phyloP scores from a whole-genome alignment of 345 rosid genomes.

The Boechera divaricarpa region DNA sequence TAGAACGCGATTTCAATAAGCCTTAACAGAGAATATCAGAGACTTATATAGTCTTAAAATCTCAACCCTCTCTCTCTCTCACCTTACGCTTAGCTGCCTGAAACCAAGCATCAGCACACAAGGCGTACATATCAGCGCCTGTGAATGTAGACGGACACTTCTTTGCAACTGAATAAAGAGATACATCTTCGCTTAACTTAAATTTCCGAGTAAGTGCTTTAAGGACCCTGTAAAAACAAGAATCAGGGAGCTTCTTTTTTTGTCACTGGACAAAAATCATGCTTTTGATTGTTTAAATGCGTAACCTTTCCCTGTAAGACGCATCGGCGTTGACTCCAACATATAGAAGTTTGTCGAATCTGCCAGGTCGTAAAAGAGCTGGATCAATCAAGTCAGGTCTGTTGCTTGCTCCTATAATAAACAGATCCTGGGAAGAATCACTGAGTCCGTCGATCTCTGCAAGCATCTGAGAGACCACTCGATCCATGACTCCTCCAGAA shows the following conservation, averaged over 20 bases:
- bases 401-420: constrained; percentile 97
- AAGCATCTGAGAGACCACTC: constrained; percentile 99
- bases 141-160: constrained; percentile 92
- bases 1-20: constrained; percentile 6
- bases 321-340: constrained; percentile 93
- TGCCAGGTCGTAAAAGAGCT: constrained; percentile 96
- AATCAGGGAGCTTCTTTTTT: constrained; percentile 11
- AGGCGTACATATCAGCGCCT: constrained; percentile 98
- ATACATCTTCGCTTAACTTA: constrained; percentile 74
- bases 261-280: not conserved
- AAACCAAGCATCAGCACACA: constrained; percentile 99
- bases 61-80: constrained; percentile 24
- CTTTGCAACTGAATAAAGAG: constrained; percentile 80
- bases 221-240: constrained; percentile 66
- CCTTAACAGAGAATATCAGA: not conserved
- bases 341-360: constrained; percentile 92
- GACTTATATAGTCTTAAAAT: constrained; percentile 6
- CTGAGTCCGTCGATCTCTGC: constrained; percentile 97
- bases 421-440: constrained; percentile 89
- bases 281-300: constrained; percentile 18
- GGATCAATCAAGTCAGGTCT: constrained; percentile 97
- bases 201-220: constrained; percentile 97
- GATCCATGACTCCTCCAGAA: constrained; percentile 98
- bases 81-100: constrained; percentile 95
- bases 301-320: constrained; percentile 87